A percentile compares a stretch with the other conserved stretches of the same genome.
Conservation (phyloP, 495 filamentous ascomycete species). For the Haplographium delicatum region DNA sequence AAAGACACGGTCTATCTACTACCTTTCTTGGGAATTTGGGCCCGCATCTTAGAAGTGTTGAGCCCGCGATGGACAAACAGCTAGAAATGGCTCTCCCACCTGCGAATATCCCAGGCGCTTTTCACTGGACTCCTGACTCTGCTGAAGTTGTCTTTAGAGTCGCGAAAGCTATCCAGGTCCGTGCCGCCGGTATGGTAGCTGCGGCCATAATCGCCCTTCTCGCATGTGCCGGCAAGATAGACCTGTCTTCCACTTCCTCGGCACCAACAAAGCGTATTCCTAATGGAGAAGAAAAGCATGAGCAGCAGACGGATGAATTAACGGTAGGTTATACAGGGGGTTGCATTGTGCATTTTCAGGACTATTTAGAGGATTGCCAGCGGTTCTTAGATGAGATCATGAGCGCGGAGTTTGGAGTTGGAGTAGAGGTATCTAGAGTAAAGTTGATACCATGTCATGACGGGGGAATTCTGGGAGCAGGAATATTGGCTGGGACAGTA, state of each 20-base stretch:
- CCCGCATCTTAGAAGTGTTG: slow-evolving; percentile 41
- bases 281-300: neutral
- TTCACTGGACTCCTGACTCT: slow-evolving; percentile 54
- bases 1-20: slow-evolving; percentile 64
- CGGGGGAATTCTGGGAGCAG: slow-evolving; percentile 72
- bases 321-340: slow-evolving; percentile 76
- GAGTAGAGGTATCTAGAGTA: slow-evolving; percentile 52
- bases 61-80: slow-evolving; percentile 43
- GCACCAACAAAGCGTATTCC: neutral
- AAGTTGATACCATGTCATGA: slow-evolving; percentile 65
- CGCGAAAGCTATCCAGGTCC: slow-evolving; percentile 56
- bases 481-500: slow-evolving; percentile 59
- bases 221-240: slow-evolving; percentile 59
- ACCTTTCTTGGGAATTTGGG: slow-evolving; percentile 61
- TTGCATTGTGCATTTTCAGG: slow-evolving; percentile 70
- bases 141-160: slow-evolving; percentile 55
- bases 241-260: slow-evolving; percentile 22
- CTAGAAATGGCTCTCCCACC: slow-evolving; percentile 50
- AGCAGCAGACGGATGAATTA: slow-evolving; percentile 45
- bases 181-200: slow-evolving; percentile 67
- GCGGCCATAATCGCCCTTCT: slow-evolving; percentile 66
- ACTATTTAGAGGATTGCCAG: slow-evolving; percentile 66
- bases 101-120: slow-evolving; percentile 32
- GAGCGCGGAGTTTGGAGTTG: slow-evolving; percentile 41
- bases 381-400: slow-evolving; percentile 60